These are phyloP conservation scores for Umbellularia californica DNA, from an alignment of 164 flowering plant genomes.

Conservation along the genomic window DNA sequence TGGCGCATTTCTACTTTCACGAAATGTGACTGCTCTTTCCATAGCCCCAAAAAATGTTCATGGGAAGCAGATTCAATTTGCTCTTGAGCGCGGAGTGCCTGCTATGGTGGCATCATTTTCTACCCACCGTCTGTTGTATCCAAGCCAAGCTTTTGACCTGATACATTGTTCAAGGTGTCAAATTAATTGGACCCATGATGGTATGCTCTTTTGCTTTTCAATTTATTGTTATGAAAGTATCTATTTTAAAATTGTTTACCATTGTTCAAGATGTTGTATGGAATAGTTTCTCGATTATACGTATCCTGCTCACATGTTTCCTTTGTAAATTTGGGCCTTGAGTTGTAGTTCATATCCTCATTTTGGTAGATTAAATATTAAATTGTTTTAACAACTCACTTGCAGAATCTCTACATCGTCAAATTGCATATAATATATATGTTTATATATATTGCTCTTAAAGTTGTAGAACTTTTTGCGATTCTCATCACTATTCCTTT, in stretches of 20 bases:
- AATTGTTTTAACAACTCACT: too few relatives aligned
- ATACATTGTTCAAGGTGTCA: conserved; percentile 68
- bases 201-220: conserved; percentile 25
- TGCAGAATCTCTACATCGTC: neutral
- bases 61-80: conserved; percentile 68
- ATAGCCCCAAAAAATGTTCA: conserved; percentile 67
- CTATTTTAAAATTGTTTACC: neutral
- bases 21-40: conserved; percentile 46
- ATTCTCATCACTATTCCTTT: too few relatives aligned
- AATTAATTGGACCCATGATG: conserved; percentile 66
- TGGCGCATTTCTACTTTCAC: conserved; percentile 50
- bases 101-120: conserved; percentile 63
- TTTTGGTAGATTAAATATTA: neutral
- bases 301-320: neutral
- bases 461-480: too few relatives aligned
- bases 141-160: conserved; percentile 65
- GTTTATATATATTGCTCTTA: neutral
- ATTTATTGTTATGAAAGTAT: neutral
- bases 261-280: neutral
- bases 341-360: neutral
- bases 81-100: conserved; percentile 71
- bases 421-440: neutral
- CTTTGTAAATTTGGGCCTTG: too few relatives aligned
- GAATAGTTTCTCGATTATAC: neutral
- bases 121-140: conserved; percentile 50